Evolutionary conservation across 306 rosid genomes (phyloP).

Genomic region (Hippophae rhamnoides): DNA sequence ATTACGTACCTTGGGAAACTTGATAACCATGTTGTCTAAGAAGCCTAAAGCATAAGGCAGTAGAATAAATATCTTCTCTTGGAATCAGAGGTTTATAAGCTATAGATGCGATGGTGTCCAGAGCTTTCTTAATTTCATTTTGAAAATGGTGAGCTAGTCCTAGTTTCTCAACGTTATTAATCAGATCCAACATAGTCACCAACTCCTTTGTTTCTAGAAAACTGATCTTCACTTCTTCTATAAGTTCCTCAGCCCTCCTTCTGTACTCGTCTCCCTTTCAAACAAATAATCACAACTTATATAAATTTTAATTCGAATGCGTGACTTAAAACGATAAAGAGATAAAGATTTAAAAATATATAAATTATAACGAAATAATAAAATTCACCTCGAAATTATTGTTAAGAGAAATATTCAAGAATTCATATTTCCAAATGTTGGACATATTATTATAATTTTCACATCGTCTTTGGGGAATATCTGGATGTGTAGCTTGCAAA

Average conservation of each 20-base stretch:
- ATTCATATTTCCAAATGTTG: constrained; percentile 38
- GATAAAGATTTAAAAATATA: no score
- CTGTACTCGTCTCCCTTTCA: constrained; percentile 23
- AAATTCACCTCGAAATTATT: constrained; percentile 33
- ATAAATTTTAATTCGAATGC: neutral
- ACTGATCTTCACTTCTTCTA: constrained; percentile 15
- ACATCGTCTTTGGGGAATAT: no score
- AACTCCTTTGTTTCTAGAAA: constrained; percentile 11
- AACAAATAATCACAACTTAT: no score
- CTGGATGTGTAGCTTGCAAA: no score
- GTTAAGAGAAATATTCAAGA: constrained; percentile 31
- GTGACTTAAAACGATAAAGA: no score
- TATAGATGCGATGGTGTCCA: constrained; percentile 19
- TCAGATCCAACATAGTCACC: constrained; percentile 24
- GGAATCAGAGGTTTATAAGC: neutral
- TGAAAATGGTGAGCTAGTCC: constrained; percentile 36
- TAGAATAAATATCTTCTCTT: constrained; percentile 19
- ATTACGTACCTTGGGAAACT: constrained; percentile 34
- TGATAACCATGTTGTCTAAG: constrained; percentile 39
- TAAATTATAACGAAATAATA: no score
- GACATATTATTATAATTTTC: constrained; percentile 48
- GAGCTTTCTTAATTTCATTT: constrained; percentile 29
- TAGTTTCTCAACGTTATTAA: constrained; percentile 34
- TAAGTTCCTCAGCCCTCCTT: constrained; percentile 17
- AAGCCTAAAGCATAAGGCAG: constrained; percentile 41